These are phyloP conservation scores for Aspergillus quadrilineatus DNA, from an alignment of 2,329 filamentous ascomycete genomes.

Conservation along the genomic window DNA sequence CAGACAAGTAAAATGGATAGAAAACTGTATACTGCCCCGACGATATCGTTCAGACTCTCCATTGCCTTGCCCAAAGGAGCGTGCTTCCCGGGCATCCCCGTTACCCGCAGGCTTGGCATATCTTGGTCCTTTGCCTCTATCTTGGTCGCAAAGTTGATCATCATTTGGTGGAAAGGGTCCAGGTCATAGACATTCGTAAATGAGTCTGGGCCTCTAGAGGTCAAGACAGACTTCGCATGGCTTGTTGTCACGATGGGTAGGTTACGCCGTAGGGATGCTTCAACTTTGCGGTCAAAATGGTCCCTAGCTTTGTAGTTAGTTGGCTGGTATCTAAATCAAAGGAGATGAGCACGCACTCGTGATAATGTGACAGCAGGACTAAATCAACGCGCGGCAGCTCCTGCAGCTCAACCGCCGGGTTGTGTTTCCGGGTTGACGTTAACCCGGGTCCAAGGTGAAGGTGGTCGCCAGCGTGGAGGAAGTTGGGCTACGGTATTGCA, in stretches of 20 bases:
- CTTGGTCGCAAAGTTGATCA: no score
- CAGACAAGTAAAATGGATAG: no score
- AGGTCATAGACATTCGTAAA: slow-evolving; percentile 58
- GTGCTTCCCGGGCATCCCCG: no score
- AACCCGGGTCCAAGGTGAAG: slow-evolving; percentile 67
- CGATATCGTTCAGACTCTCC: no score
- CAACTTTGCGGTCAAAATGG: slow-evolving; percentile 57
- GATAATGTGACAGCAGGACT: slow-evolving; percentile 64
- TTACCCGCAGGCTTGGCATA: no score
- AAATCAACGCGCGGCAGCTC: slow-evolving; percentile 60
- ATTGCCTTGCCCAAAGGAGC: no score
- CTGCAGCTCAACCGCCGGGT: slow-evolving; percentile 61
- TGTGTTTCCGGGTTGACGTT: slow-evolving; percentile 53
- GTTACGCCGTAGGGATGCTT: slow-evolving; percentile 50
- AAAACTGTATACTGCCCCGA: no score
- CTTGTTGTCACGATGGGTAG: slow-evolving; percentile 65
- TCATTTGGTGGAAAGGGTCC: slow-evolving; percentile 53
- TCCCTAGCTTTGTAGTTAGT: slow-evolving; percentile 32
- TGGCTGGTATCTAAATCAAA: no score
- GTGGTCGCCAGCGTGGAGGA: slow-evolving; percentile 65
- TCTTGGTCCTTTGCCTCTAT: no score
- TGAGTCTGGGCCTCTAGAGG: slow-evolving; percentile 46
- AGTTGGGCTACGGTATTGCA: slow-evolving; percentile 52
- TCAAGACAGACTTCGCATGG: slow-evolving; percentile 58
- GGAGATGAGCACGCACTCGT: slow-evolving; percentile 44